Percentiles rank a stretch among this genome's conserved stretches.
These are phyloP conservation scores for Syzygium aqueum DNA, from an alignment of 345 rosid genomes.

Conservation along the genomic window DNA sequence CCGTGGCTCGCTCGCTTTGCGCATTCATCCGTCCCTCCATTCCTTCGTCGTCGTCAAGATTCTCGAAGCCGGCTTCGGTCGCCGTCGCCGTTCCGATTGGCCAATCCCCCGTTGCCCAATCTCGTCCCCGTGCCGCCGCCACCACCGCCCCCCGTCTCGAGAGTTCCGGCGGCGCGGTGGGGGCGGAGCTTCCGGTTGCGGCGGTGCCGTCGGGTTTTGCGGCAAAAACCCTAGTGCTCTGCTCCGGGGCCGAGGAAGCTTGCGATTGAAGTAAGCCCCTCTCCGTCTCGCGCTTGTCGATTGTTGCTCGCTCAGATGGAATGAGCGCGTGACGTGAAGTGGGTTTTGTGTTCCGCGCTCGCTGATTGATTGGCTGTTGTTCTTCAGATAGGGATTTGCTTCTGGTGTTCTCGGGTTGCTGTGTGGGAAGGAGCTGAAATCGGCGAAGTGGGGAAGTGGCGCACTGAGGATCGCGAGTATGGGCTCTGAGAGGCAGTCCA, in stretches of 20 bases:
- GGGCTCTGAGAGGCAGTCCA: slow-evolving; percentile 48
- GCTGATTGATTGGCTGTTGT: background rate
- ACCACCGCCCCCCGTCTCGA: background rate
- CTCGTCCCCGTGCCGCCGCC: background rate
- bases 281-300: background rate
- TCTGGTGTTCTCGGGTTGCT: background rate
- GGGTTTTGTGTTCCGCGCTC: background rate
- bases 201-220: background rate
- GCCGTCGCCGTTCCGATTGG: background rate
- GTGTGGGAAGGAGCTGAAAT: background rate
- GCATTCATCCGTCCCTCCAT: background rate
- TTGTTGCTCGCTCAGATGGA: background rate
- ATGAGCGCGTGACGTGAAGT: background rate
- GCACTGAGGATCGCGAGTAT: slow-evolving; percentile 11
- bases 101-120: background rate
- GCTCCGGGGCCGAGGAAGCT: background rate
- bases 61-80: background rate
- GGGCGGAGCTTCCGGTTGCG: background rate
- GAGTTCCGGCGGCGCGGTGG: background rate
- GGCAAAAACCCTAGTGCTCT: background rate
- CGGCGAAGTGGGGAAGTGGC: background rate
- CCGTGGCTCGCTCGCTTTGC: background rate
- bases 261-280: background rate
- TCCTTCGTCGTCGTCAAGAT: background rate
- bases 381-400: background rate